These are phyloP conservation scores for Podila verticillata DNA, from an alignment of 192 early-diverging fungal genomes.

Conservation along the genomic window DNA sequence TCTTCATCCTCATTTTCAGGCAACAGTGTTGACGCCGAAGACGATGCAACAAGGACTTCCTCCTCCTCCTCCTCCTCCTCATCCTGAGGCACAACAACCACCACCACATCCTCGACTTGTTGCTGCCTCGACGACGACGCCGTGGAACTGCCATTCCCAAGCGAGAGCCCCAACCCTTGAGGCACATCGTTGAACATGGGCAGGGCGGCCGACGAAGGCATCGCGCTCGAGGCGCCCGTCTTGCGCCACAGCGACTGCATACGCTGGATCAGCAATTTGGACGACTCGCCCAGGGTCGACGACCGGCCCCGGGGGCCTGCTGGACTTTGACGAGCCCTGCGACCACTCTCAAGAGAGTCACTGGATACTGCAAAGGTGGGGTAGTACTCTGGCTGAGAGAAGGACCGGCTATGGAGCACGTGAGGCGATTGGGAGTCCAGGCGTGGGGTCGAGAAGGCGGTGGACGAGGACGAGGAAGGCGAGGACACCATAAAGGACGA, in stretches of 20 bases:
- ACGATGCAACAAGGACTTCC: neutral
- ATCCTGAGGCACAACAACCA: neutral
- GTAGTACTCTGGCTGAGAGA: constrained; percentile 2
- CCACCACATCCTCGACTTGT: neutral
- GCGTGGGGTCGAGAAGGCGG: no score
- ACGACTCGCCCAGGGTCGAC: constrained; percentile 35
- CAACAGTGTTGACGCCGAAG: neutral
- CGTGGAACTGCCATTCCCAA: no score
- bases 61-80: neutral
- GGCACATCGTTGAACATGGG: no score
- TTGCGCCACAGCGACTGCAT: constrained; percentile 29
- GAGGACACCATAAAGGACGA: neutral
- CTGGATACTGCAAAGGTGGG: neutral
- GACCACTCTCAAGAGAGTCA: neutral
- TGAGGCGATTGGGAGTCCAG: neutral
- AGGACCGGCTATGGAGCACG: constrained; percentile 5
- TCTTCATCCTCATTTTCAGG: neutral
- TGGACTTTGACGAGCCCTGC: neutral
- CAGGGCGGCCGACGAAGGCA: no score
- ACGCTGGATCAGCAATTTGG: constrained; percentile 22
- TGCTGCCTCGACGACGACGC: no score
- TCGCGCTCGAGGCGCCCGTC: neutral
- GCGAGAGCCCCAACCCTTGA: no score
- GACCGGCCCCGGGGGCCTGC: constrained; percentile 5
- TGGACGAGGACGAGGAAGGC: neutral